Base-by-base conservation (phyloP, 371 early-diverging fungal genomes). In the Mortierella sp. region DNA sequence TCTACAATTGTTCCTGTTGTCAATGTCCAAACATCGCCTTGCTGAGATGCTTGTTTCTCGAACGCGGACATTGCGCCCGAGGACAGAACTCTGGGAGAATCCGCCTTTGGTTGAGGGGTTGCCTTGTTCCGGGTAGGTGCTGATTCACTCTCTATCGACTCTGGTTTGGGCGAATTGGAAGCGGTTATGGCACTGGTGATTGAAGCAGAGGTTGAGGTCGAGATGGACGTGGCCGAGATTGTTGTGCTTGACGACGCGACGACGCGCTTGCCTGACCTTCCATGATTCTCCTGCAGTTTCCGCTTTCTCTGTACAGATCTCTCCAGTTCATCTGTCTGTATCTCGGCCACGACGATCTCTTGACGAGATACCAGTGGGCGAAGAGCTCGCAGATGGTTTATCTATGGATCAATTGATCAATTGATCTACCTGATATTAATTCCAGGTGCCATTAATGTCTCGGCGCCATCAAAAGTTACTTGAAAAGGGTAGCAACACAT, bases 291-390 rank as follows among this genome's bases (percentile, higher is more conserved):
- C 14, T 28, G 5, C 4, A 60, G 28, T 28, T 28, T 60, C 16
- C 60, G 60, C n/a, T 60, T 60, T n/a, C 60, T 28, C 14, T 31
- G 60, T 14, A 60, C 5, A 3, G 16, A 28, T 60, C 60, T 60
- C 14, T 60, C 60, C 28, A 60, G 60, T 14, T 60, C 28, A 16
- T 28, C 31, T 28, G 60, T 60, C 26, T 60, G 60, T 1, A 28
- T 28, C n/a, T 60, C 60, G 16, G 60, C 60, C 16, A 60, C 60
- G 6, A 7, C 16, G 60, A 60, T 60, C 60, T 60, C 60, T 14
- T 60, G 60, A 60, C 60, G 60, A 6, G 60, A 60, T 26, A 60
- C 60, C 28, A 60, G 26, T 26, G 60, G 60, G 31, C 60, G 60
- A 13, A 60, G 60, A 28, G 60, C 60, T 60, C 60, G 28, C 28